phyloP scores from a whole-genome alignment of 2,329 filamentous ascomycete species.

The Arthroderma uncinatum region DNA sequence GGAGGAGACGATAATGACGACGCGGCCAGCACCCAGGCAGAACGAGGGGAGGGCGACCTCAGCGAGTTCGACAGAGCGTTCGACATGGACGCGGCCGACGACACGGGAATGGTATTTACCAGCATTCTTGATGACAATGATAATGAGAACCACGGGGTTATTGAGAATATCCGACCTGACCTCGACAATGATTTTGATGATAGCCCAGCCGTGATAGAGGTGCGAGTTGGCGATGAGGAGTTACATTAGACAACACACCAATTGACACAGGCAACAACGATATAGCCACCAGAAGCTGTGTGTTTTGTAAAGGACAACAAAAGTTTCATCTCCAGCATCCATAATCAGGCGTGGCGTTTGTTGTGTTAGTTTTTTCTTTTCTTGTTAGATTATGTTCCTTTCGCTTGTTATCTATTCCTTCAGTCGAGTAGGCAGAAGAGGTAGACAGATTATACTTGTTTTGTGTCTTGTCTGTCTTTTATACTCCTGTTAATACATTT shows the following conservation, averaged over 20 bases:
- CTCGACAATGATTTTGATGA: slow-evolving; percentile 24
- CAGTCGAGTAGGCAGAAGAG: too few relatives aligned
- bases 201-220: slow-evolving; percentile 33
- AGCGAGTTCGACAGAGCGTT: slow-evolving; percentile 21
- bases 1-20: slow-evolving; percentile 28
- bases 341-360: too few relatives aligned
- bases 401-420: too few relatives aligned
- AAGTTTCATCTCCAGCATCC: too few relatives aligned
- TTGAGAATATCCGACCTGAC: slow-evolving; percentile 10
- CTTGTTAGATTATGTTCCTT: too few relatives aligned
- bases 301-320: too few relatives aligned
- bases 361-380: too few relatives aligned
- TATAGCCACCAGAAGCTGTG: too few relatives aligned
- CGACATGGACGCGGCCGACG: slow-evolving; percentile 7
- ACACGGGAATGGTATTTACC: slow-evolving; percentile 6
- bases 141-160: background rate
- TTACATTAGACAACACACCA: slow-evolving; percentile 6
- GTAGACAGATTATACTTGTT: too few relatives aligned
- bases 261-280: too few relatives aligned
- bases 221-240: slow-evolving; percentile 30
- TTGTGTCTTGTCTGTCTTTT: too few relatives aligned
- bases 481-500: too few relatives aligned
- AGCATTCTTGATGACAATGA: slow-evolving; percentile 6
- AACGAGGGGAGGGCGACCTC: slow-evolving; percentile 25
- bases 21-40: slow-evolving; percentile 31